Base-by-base conservation (phyloP, 2,329 filamentous ascomycete genomes). In the Claviceps purpurea region DNA sequence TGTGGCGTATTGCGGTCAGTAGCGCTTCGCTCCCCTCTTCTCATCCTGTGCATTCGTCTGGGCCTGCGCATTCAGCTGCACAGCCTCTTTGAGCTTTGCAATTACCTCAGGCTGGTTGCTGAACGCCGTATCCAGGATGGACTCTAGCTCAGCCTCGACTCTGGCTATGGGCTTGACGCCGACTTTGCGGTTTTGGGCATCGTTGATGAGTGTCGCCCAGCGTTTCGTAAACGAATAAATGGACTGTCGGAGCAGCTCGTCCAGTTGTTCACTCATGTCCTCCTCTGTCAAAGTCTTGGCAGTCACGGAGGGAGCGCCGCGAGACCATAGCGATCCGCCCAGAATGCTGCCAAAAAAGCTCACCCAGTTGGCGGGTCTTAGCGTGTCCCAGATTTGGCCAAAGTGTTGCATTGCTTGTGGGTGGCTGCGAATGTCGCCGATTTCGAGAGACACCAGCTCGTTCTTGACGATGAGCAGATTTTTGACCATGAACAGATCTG, bases 401-500 rank as follows among this genome's bases (percentile, higher is more conserved):
- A 84, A 83, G 60, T 84, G 79, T 58, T 82, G 78, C 71, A 79
- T 75, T 5, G 67, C 65, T 26, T 59, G 54, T 13, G 63, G 55
- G 45, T 77, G 72, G 52, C 75, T 76, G 54, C 79, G 72, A 16
- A 81, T 75, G 57, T 83, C 79, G 50, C 79, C 90, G 58, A 98
- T 96, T 69, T 98, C 93, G 56, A 98, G 89, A 10, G 90, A 90
- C 26, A 98, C 83, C 50, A 98, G 86, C 65, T 96, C 88, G 64
- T 96, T 94, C 68, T 97, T 97, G 50, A 98, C 79, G 49, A 96
- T 84, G 49, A 98, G 84, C 2, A 98, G 77, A 64, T 98, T 95
- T 60, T 91, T 93, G 60, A 98, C 84, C 62, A 96, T 83, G 68
- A 98, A 98, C 4, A 98, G 77, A 59, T 95, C 87, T 0, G 86